Conservation (phyloP, 1,284 basidiomycete genomes). For the Rhodotorula sp. region DNA sequence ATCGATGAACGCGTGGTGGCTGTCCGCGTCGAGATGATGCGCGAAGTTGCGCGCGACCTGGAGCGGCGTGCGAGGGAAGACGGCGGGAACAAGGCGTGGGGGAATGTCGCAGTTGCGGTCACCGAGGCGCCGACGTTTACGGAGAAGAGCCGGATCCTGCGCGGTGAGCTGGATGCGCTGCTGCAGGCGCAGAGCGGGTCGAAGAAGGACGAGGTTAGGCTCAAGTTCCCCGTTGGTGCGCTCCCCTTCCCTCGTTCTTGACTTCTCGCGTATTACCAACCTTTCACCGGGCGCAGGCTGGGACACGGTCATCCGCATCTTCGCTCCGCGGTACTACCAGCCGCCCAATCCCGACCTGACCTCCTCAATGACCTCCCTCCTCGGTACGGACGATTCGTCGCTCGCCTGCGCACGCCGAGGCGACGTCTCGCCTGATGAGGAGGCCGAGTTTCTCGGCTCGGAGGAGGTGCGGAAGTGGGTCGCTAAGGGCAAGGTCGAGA, state of each 20-base stretch:
- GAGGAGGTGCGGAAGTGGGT: conserved; percentile 57
- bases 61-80: conserved; percentile 29
- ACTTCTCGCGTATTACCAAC: too few relatives aligned
- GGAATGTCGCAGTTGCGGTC: conserved; percentile 75
- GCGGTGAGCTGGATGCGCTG: conserved; percentile 47
- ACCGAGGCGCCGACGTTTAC: conserved; percentile 88
- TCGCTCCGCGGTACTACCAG: conserved; percentile 75
- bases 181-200: background rate
- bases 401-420: conserved; percentile 71
- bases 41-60: conserved; percentile 45
- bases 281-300: conserved; percentile 43
- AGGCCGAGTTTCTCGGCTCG: conserved; percentile 50
- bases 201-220: conserved; percentile 50
- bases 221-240: conserved; percentile 65
- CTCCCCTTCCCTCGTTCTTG: background rate
- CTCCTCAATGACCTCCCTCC: conserved; percentile 62
- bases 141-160: conserved; percentile 67
- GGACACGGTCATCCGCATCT: conserved; percentile 84
- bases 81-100: conserved; percentile 8
- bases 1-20: conserved; percentile 61
- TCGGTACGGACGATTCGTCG: conserved; percentile 60
- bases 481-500: conserved; percentile 50
- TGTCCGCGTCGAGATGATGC: conserved; percentile 51
- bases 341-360: conserved; percentile 59
- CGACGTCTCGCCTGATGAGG: conserved; percentile 46